Percentiles rank a stretch among this genome's conserved stretches.
Evolutionary conservation across 2,329 filamentous ascomycete species (phyloP).

Genomic region (Lachnellula subtilissima): DNA sequence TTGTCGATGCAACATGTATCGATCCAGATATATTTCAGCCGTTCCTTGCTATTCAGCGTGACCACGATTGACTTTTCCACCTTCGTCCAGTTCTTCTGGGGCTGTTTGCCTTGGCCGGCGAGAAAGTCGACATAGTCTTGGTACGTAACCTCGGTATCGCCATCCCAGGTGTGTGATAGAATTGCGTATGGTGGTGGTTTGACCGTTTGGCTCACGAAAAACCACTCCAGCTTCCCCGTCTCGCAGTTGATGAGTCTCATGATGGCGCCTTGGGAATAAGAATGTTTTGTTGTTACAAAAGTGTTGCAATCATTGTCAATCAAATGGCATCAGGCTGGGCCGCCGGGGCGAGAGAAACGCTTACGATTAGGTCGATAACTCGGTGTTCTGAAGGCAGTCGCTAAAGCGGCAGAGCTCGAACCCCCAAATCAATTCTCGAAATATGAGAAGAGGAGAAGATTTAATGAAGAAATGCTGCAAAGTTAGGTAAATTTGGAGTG

Average conservation of each 20-base stretch:
- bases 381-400: no score
- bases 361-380: no score
- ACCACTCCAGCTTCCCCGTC: constrained; percentile 13
- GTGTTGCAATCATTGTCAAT: no score
- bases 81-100: not conserved
- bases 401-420: no score
- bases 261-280: not conserved
- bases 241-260: constrained; percentile 9
- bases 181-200: constrained; percentile 13
- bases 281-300: no score
- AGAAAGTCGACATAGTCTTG: constrained; percentile 33
- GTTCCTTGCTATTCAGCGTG: constrained; percentile 5
- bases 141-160: constrained; percentile 26
- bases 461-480: no score
- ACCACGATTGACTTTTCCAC: not conserved
- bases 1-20: constrained; percentile 21
- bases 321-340: no score
- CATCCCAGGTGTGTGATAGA: constrained; percentile 21
- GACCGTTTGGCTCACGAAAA: constrained; percentile 18
- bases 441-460: no score
- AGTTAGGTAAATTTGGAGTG: no score
- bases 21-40: constrained; percentile 11
- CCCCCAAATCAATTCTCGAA: no score
- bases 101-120: not conserved
- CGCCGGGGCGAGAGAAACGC: no score